Base-by-base conservation (phyloP, 1,284 basidiomycete species). In the Cutaneotrichosporon sp. region DNA sequence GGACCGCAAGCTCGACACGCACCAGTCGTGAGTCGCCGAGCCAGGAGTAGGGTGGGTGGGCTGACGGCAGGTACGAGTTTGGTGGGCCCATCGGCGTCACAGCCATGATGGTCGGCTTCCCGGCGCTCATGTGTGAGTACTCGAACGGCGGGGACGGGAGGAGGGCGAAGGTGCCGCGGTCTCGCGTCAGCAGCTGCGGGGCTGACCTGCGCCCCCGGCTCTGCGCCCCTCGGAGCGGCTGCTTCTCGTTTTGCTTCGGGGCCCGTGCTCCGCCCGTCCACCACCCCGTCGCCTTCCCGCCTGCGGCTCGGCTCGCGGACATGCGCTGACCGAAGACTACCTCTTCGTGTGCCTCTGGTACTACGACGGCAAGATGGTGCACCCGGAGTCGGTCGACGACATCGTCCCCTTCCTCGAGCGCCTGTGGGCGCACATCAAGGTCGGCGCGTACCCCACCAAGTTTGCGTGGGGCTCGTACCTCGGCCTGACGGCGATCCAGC, bases 311-410 rank as follows among this genome's bases (percentile, higher is more conserved):
- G n/a, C 29, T n/a, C 22, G 13, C 22, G 24, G 10, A 5, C 46
- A 10, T 14, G 3, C 45, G 25, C 47, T 50, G 18, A 50, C 84
- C 92, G 66, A 94, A 95, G 98, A 98, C 81, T 99, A 99, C 82
- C 87, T 99, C 69, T 98, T 93, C 92, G 92, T 94, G 69, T 99
- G 97, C 74, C 84, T 98, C 43, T 94, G 91, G 87, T 97, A 94
- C 80, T 95, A 98, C 77, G 89, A 97, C 69, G 95, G 95, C 57
- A 84, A 85, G 70, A 82, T 97, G 46, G 87, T 91, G n/a, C 81
- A 85, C 68, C 94, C 94, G 0, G 82, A 81, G 33, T 89, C 90
- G 13, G 61, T 87, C 24, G 85, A 86, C 51, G 91, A 92, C 67
- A 83, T 95, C 57, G 71, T 82, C 60, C 92, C 95, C 1, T 97